phyloP scores from a whole-genome alignment of 805 yeast genomes.

The Nakazawaea laoshanensis region DNA sequence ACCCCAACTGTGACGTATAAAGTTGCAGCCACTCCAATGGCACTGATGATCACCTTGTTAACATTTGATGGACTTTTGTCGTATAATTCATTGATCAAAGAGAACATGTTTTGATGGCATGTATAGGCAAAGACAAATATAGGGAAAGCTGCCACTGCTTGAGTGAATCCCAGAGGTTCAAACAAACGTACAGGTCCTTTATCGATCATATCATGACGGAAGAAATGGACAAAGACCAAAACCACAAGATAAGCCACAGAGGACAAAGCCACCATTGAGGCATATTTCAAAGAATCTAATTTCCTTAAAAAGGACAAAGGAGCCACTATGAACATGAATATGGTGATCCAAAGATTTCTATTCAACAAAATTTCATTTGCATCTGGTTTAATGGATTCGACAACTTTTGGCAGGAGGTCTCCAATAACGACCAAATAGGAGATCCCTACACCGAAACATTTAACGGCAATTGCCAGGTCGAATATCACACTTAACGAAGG shows the following conservation, averaged over 20 bases:
- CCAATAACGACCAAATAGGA: conserved; percentile 66
- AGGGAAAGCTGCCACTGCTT: conserved; percentile 72
- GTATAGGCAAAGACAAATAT: conserved; percentile 91
- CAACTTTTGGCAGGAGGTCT: conserved; percentile 58
- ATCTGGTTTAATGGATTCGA: conserved; percentile 20
- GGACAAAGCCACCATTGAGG: conserved; percentile 73
- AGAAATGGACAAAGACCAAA: conserved; percentile 65
- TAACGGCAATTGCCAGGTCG: conserved; percentile 61
- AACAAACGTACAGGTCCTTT: conserved; percentile 43
- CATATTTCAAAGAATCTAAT: conserved; percentile 76
- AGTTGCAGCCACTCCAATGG: conserved; percentile 51
- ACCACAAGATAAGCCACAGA: conserved; percentile 73
- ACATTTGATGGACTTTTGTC: conserved; percentile 42
- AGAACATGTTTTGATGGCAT: conserved; percentile 92
- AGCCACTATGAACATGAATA: conserved; percentile 43
- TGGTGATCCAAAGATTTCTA: conserved; percentile 55
- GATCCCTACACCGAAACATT: conserved; percentile 65
- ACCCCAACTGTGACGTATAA: conserved; percentile 70
- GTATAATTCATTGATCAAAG: conserved; percentile 73
- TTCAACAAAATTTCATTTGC: conserved; percentile 20
- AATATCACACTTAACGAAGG: conserved; percentile 54
- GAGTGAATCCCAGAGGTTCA: conserved; percentile 34
- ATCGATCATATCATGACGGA: conserved; percentile 45
- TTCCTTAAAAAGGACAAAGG: conserved; percentile 69
- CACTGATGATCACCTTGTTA: conserved; percentile 36